Percentiles rank a stretch among this genome's conserved stretches.
Conservation (phyloP, 139 green algal species). For the Mychonastes homosphaera region DNA sequence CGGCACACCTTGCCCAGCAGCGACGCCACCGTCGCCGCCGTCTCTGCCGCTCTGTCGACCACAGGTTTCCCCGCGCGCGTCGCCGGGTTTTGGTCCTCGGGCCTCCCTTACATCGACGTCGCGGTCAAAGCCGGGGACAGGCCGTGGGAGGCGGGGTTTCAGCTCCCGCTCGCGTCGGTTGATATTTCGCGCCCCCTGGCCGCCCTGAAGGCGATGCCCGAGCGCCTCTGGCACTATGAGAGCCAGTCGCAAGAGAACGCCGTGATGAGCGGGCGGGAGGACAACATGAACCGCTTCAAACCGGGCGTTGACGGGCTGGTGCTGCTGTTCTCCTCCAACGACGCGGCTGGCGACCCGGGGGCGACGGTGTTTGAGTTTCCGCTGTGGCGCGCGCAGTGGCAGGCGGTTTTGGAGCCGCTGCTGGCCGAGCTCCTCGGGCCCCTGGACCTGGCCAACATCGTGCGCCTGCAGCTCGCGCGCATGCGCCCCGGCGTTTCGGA, state of each 20-base stretch:
- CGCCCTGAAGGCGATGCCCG: conserved; percentile 15
- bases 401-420: conserved; percentile 36
- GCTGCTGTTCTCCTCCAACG: conserved; percentile 62
- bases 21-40: neutral
- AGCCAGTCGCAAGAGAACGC: conserved; percentile 37
- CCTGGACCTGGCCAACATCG: conserved; percentile 41
- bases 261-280: conserved; percentile 32
- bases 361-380: conserved; percentile 51
- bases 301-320: conserved; percentile 29
- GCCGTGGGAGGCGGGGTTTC: conserved; percentile 25
- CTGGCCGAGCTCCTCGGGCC: conserved; percentile 41
- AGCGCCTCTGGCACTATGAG: conserved; percentile 25
- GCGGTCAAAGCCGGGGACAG: conserved; percentile 6
- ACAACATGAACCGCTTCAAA: conserved; percentile 48
- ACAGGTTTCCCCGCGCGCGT: conserved; percentile 13
- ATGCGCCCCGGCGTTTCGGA: conserved; percentile 30
- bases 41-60: neutral
- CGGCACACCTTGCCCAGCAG: neutral
- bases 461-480: conserved; percentile 54
- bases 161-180: conserved; percentile 33
- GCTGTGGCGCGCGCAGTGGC: conserved; percentile 47
- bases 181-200: neutral
- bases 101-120: conserved; percentile 35
- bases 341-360: conserved; percentile 28
- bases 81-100: conserved; percentile 34